phyloP scores from a whole-genome alignment of 495 filamentous ascomycete genomes.

The Penicillium fimorum region DNA sequence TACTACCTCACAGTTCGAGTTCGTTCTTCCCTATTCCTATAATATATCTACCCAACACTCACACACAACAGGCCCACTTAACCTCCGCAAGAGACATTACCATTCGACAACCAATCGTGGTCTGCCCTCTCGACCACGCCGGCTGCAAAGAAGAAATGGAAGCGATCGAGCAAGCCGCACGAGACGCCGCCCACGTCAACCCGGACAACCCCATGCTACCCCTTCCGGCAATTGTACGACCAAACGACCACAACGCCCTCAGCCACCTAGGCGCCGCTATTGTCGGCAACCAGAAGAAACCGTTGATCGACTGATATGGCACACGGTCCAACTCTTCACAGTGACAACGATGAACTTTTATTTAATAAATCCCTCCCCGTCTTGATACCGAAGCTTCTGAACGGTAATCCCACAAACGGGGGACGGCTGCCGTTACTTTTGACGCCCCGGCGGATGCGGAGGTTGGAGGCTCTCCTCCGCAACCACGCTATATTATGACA shows the following conservation, averaged over 20 bases:
- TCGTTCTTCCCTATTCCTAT: slow-evolving; percentile 20
- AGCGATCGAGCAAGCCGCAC: slow-evolving; percentile 90
- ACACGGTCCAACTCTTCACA: neutral
- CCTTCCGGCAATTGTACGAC: slow-evolving; percentile 73
- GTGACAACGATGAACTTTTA: neutral
- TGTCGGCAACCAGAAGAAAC: slow-evolving; percentile 82
- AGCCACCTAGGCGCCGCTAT: slow-evolving; percentile 77
- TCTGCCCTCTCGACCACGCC: slow-evolving; percentile 92
- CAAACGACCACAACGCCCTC: slow-evolving; percentile 73
- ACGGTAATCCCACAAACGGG: neutral
- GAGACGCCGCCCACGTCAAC: slow-evolving; percentile 82
- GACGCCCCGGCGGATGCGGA: slow-evolving; percentile 1
- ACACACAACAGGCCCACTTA: slow-evolving; percentile 69
- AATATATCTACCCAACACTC: slow-evolving; percentile 6
- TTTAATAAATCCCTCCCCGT: slow-evolving; percentile 1
- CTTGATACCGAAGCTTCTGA: neutral
- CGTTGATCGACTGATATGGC: slow-evolving; percentile 72
- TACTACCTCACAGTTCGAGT: slow-evolving; percentile 96
- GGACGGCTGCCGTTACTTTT: slow-evolving; percentile 3
- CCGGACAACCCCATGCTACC: slow-evolving; percentile 88
- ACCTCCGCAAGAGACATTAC: slow-evolving; percentile 87
- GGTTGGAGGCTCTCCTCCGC: neutral
- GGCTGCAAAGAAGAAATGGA: slow-evolving; percentile 98
- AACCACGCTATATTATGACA: slow-evolving; percentile 22
- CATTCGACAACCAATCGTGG: slow-evolving; percentile 90